Evolutionary conservation across 352 stramenopile genomes (phyloP).

Genomic region (Pythium phragmiticola): DNA sequence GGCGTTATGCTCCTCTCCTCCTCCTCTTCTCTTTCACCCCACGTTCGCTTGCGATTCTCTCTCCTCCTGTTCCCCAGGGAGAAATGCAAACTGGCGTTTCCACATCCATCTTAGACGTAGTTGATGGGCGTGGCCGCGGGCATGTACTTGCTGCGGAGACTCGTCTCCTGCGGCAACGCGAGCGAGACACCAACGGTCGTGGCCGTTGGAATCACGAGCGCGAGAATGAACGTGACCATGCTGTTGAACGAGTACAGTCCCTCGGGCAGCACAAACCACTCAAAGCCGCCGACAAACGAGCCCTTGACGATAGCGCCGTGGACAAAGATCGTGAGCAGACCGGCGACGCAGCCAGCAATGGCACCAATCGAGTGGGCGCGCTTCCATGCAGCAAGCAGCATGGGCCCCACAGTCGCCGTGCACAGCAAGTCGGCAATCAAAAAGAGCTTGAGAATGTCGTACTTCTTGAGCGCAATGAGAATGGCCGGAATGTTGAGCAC

Average conservation of each 20-base stretch:
- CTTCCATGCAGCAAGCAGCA: slow-evolving; percentile 66
- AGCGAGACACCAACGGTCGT: slow-evolving; percentile 63
- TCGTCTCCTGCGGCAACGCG: slow-evolving; percentile 29
- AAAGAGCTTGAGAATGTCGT: slow-evolving; percentile 71
- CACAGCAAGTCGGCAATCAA: slow-evolving; percentile 77
- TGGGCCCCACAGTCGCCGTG: slow-evolving; percentile 66
- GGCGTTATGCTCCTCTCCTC: too few relatives aligned
- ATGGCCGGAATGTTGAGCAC: slow-evolving; percentile 72
- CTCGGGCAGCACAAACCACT: slow-evolving; percentile 75
- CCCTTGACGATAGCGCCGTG: slow-evolving; percentile 53
- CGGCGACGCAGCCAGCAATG: slow-evolving; percentile 47
- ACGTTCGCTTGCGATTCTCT: too few relatives aligned
- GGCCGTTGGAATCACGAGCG: slow-evolving; percentile 55
- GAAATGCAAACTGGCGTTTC: background rate
- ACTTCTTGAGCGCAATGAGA: slow-evolving; percentile 60
- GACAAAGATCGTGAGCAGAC: slow-evolving; percentile 71
- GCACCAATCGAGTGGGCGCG: slow-evolving; percentile 40
- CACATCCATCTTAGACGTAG: slow-evolving; percentile 6
- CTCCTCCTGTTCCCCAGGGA: too few relatives aligned
- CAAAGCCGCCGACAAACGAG: slow-evolving; percentile 71
- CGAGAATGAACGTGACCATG: slow-evolving; percentile 81
- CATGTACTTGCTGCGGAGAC: slow-evolving; percentile 31
- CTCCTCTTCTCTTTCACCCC: too few relatives aligned
- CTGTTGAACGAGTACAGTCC: slow-evolving; percentile 73
- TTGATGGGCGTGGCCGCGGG: slow-evolving; percentile 27